Percentiles rank a stretch among this genome's conserved stretches.
These are phyloP conservation scores for Chaetomium globosum DNA, from an alignment of 2,329 filamentous ascomycete genomes.

Conservation along the genomic window DNA sequence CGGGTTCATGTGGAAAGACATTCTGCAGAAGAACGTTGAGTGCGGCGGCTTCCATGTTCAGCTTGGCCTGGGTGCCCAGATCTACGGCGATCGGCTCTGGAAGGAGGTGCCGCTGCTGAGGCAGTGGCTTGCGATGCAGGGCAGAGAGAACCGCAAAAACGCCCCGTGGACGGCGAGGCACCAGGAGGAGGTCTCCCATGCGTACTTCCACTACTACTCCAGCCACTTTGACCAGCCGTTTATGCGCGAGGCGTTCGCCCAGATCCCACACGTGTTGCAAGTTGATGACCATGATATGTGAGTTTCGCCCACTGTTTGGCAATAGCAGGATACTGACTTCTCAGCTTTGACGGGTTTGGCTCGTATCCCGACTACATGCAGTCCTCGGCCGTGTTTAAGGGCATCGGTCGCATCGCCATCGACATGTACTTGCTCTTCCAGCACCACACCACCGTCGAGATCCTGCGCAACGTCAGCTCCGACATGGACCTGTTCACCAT, in stretches of 20 bases:
- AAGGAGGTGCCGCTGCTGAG: slow-evolving; percentile 91
- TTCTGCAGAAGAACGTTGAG: slow-evolving; percentile 94
- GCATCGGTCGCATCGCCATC: slow-evolving; percentile 90
- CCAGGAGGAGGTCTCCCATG: slow-evolving; percentile 92
- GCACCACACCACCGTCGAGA: slow-evolving; percentile 93
- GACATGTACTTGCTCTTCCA: slow-evolving; percentile 99
- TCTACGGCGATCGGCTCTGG: slow-evolving; percentile 94
- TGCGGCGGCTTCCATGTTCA: slow-evolving; percentile 96
- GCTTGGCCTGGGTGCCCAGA: slow-evolving; percentile 88
- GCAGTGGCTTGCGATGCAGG: slow-evolving; percentile 92
- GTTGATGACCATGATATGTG: slow-evolving; percentile 98
- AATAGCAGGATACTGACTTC: slow-evolving; percentile 21
- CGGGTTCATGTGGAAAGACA: slow-evolving; percentile 98
- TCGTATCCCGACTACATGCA: slow-evolving; percentile 99
- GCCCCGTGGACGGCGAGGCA: slow-evolving; percentile 90
- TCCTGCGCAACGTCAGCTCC: slow-evolving; percentile 83
- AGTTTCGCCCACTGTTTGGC: slow-evolving; percentile 45
- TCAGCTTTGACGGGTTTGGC: slow-evolving; percentile 91
- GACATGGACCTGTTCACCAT: slow-evolving; percentile 95
- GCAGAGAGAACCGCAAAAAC: slow-evolving; percentile 89
- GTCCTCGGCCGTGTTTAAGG: slow-evolving; percentile 95
- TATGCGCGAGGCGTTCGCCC: slow-evolving; percentile 90
- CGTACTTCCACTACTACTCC: slow-evolving; percentile 98
- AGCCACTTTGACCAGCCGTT: slow-evolving; percentile 98
- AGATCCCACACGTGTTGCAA: slow-evolving; percentile 91